These are phyloP conservation scores for Paramarasmius palmivorus DNA, from an alignment of 1,284 basidiomycete species.

Conservation along the genomic window DNA sequence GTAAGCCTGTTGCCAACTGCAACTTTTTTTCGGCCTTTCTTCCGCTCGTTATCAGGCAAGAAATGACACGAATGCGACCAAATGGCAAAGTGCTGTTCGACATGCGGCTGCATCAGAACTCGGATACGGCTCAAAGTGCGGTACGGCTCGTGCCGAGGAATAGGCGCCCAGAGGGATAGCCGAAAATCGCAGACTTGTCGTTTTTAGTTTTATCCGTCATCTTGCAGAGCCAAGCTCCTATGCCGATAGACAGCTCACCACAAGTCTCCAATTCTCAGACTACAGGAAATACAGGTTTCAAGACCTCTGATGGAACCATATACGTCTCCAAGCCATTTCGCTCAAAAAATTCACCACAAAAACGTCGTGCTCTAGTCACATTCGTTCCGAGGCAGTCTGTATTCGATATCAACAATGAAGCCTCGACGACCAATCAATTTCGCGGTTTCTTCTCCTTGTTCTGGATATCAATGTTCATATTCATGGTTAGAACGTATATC, in stretches of 20 bases:
- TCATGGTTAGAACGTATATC: constrained; percentile 77
- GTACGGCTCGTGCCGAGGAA: too few species aligned
- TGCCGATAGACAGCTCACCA: constrained; percentile 9
- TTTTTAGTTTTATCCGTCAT: not conserved
- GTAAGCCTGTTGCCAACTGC: too few species aligned
- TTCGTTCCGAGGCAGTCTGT: constrained; percentile 84
- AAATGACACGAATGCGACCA: too few species aligned
- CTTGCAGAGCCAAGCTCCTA: not conserved
- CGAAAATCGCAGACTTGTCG: not conserved
- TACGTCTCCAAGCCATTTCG: constrained; percentile 77
- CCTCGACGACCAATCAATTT: constrained; percentile 80
- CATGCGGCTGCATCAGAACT: too few species aligned
- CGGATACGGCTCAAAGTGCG: too few species aligned
- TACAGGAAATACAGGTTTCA: constrained; percentile 51
- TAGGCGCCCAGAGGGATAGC: too few species aligned
- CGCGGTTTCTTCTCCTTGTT: constrained; percentile 93
- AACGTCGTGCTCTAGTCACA: constrained; percentile 72
- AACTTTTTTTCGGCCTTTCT: too few species aligned
- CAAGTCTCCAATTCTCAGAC: constrained; percentile 26
- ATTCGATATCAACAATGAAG: constrained; percentile 81
- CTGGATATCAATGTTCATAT: constrained; percentile 86
- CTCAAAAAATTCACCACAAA: constrained; percentile 65
- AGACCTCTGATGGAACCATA: constrained; percentile 63
- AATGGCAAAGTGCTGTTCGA: too few species aligned
- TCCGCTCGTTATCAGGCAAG: too few species aligned